Evolutionary conservation across 345 rosid genomes (phyloP).

Genomic region (Trapa bicornis): DNA sequence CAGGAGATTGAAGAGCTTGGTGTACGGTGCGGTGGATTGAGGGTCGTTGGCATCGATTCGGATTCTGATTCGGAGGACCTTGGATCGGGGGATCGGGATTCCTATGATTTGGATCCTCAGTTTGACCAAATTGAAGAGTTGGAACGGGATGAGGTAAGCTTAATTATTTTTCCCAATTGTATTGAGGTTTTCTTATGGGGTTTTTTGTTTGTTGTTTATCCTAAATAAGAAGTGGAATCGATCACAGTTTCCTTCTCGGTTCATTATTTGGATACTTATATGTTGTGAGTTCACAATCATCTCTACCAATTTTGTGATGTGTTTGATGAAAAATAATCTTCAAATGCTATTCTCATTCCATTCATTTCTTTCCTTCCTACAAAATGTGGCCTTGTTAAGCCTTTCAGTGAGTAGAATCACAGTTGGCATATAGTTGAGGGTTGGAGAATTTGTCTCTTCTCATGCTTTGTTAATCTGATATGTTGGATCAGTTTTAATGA

Average conservation of each 20-base stretch:
- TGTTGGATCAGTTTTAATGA: too few species aligned
- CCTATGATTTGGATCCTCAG: conserved; percentile 14
- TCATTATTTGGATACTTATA: background rate
- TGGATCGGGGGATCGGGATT: conserved; percentile 4
- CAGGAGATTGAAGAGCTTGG: conserved; percentile 3
- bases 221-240: background rate
- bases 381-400: background rate
- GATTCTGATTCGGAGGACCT: conserved; percentile 36
- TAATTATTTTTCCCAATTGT: background rate
- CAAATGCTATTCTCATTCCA: too few species aligned
- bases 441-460: background rate
- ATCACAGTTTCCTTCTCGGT: background rate
- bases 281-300: background rate
- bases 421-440: background rate
- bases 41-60: conserved; percentile 33
- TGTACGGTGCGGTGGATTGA: conserved; percentile 21
- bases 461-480: background rate
- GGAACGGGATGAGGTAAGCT: conserved; percentile 31
- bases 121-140: conserved; percentile 17
- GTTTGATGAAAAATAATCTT: too few species aligned
- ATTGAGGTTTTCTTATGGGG: background rate
- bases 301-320: background rate
- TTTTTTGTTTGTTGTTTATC: background rate
- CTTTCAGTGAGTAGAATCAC: background rate
- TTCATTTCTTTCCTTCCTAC: too few species aligned